These are phyloP conservation scores for Puccinellia tenuiflora DNA, from an alignment of 176 grass and related monocot genomes.

Conservation along the genomic window DNA sequence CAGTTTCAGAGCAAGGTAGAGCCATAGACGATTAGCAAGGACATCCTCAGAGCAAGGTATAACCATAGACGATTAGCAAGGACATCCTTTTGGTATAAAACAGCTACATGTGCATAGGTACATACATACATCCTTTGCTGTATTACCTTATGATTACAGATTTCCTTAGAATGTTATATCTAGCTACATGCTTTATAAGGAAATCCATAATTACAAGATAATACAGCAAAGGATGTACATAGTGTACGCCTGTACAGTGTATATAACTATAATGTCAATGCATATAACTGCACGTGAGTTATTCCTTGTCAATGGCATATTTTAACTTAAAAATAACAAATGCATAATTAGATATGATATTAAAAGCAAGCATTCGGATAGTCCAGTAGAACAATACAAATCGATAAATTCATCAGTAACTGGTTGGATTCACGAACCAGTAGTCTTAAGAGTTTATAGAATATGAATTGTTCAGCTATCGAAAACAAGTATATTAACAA, in stretches of 20 bases:
- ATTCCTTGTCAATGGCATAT: neutral
- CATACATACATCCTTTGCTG: neutral
- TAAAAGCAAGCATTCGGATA: neutral
- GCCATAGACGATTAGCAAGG: no score
- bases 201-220: conserved; percentile 4
- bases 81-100: neutral
- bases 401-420: neutral
- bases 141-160: neutral
- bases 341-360: neutral
- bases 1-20: neutral
- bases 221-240: neutral
- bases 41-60: no score
- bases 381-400: neutral
- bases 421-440: neutral
- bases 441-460: neutral
- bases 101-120: neutral
- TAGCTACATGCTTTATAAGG: no score
- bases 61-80: neutral
- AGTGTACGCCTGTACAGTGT: neutral
- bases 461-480: neutral
- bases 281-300: neutral
- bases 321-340: neutral
- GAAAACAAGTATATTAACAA: neutral
- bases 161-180: neutral
- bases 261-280: neutral